Evolutionary conservation across 768 basidiomycete species (phyloP).

Genomic region (Trametes sanguinea): DNA sequence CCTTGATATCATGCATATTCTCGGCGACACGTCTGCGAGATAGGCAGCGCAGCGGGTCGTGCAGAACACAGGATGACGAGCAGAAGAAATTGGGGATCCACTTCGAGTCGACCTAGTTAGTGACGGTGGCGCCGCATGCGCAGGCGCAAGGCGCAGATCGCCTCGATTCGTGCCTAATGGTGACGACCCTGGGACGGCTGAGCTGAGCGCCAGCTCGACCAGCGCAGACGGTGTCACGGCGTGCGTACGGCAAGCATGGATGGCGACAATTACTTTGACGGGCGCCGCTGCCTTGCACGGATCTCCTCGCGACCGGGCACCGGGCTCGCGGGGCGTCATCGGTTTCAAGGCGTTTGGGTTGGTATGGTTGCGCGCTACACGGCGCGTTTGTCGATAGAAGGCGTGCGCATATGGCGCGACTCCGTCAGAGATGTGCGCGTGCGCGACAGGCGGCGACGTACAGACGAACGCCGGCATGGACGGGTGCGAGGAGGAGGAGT

Average conservation of each 20-base stretch:
- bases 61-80: neutral
- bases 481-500: neutral
- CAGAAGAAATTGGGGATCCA: neutral
- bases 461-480: slow-evolving; percentile 4
- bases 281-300: neutral
- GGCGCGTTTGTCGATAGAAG: neutral
- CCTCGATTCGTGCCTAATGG: neutral
- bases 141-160: neutral
- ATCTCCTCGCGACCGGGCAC: neutral
- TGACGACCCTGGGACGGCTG: neutral
- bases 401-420: neutral
- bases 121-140: neutral
- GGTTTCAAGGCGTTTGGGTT: neutral
- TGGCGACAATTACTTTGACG: neutral
- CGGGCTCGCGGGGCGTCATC: neutral
- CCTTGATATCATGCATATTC: neutral
- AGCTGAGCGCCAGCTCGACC: too few relatives aligned
- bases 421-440: neutral
- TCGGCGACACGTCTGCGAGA: too few relatives aligned
- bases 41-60: too few relatives aligned
- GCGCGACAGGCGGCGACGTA: neutral
- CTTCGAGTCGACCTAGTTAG: neutral
- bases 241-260: neutral
- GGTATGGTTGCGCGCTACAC: neutral
- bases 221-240: neutral